Evolutionary conservation across 2,329 filamentous ascomycete species (phyloP).

Genomic region (Myriosclerotinia curreyana): DNA sequence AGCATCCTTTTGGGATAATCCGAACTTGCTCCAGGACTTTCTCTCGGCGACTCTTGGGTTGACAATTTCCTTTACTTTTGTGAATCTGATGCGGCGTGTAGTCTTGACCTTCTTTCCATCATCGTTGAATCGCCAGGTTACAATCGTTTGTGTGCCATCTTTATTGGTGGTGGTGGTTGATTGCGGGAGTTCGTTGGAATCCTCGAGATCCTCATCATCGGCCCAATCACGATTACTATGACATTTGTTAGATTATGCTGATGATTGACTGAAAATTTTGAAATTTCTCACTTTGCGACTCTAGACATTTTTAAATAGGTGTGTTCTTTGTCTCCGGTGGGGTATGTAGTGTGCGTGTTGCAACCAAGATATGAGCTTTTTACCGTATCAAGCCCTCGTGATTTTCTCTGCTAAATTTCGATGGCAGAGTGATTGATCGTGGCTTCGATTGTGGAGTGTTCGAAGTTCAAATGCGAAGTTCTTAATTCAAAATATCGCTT

Average conservation of each 20-base stretch:
- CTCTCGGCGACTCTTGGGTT: conserved; percentile 96
- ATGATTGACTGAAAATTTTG: conserved; percentile 9
- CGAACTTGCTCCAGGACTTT: conserved; percentile 91
- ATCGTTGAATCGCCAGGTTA: conserved; percentile 87
- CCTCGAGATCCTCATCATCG: conserved; percentile 81
- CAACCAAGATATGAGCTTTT: conserved; percentile 11
- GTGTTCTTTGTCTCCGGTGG: conserved; percentile 17
- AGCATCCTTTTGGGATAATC: conserved; percentile 79
- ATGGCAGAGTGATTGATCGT: conserved; percentile 19
- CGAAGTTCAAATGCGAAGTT: conserved; percentile 17
- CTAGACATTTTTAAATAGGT: conserved; percentile 42
- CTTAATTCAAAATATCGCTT: conserved; percentile 23
- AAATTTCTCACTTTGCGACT: conserved; percentile 45
- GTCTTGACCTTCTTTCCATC: conserved; percentile 95
- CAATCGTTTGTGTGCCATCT: conserved; percentile 95
- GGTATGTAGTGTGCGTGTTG: conserved; percentile 2
- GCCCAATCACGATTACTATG: conserved; percentile 70
- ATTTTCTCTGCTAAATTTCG: conserved; percentile 6
- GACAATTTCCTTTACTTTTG: conserved; percentile 85
- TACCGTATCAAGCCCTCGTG: conserved; percentile 2
- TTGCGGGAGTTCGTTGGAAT: conserved; percentile 64
- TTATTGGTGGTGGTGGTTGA: conserved; percentile 93
- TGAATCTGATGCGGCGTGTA: conserved; percentile 90
- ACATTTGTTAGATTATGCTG: conserved; percentile 27
- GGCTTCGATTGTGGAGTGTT: conserved; percentile 20